Base-by-base conservation (phyloP, 192 early-diverging fungal genomes). In the Backusella tuberculispora region DNA sequence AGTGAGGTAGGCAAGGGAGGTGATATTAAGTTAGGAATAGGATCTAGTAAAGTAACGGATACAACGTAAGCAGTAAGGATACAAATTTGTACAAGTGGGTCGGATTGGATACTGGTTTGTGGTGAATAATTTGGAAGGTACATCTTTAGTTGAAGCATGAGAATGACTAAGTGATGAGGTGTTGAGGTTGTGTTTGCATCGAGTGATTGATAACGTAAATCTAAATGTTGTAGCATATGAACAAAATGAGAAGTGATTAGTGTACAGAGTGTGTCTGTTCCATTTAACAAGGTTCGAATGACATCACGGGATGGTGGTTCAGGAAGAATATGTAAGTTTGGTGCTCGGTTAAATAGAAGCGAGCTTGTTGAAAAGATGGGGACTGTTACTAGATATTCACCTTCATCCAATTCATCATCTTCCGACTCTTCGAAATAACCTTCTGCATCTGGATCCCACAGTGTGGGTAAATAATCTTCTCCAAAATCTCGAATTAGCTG, bases 331-430 rank as follows among this genome's bases (percentile, higher is more conserved):
- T 60, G 53, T 21, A 60, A 26, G 12, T 60, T 60, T 4, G 53
- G 53, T 5, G 53, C 24, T 21, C 53, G 19, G 44, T 14, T 13
- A 41, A n/a, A 21, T 19, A 74, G 12, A 42, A 75, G 48, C 14
- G 74, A 64, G 17, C 19, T 42, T 19, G 37, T 68, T n/a, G 71
- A 48, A 21, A 78, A 80, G 5, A 80, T 47, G 7, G 79, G 79
- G 26, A 76, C 67, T 5, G 75, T 80, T 14, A 80, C 79, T n/a
- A 80, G 56, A 41, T 80, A 80, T 9, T 69, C 71, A 9, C 73
- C 75, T 37, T 80, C 79, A 21, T 80, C 79, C 34, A 80, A 45
- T 56, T 80, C 79, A 10, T 80, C 74, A 5, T 72, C 70, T 38
- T 67, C 50, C 29, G 68, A 69, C 13, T 80, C 73, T 53, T 74